phyloP scores from a whole-genome alignment of 495 filamentous ascomycete genomes.

The Penicillium subrubescens region DNA sequence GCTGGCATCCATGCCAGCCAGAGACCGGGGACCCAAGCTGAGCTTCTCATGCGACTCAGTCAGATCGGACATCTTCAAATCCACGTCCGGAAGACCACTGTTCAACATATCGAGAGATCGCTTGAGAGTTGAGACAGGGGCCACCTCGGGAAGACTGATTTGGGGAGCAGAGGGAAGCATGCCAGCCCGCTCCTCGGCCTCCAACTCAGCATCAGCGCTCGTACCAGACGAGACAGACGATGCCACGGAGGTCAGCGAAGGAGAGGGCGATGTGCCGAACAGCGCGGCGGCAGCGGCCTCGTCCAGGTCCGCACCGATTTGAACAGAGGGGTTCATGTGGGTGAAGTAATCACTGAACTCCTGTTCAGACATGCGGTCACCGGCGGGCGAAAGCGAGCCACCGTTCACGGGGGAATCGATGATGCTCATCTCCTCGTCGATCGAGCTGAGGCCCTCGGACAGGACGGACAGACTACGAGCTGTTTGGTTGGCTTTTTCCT shows the following conservation, averaged over 20 bases:
- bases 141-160: constrained; percentile 36
- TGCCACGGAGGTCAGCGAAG: constrained; percentile 48
- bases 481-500: constrained; percentile 49
- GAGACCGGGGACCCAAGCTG: constrained; percentile 42
- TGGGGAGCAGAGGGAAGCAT: constrained; percentile 31
- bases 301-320: constrained; percentile 33
- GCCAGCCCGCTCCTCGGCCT: constrained; percentile 27
- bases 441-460: constrained; percentile 37
- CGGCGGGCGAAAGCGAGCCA: constrained; percentile 36
- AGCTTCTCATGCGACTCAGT: constrained; percentile 45
- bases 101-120: constrained; percentile 50
- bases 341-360: constrained; percentile 48
- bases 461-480: constrained; percentile 37
- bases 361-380: constrained; percentile 39
- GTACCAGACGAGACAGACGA: constrained; percentile 53
- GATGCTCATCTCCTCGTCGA: constrained; percentile 37
- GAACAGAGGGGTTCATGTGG: constrained; percentile 30
- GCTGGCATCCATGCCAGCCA: constrained; percentile 42
- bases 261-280: constrained; percentile 50
- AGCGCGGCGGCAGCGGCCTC: constrained; percentile 42
- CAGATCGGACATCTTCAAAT: constrained; percentile 50
- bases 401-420: constrained; percentile 39
- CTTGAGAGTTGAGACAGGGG: constrained; percentile 43
- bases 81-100: constrained; percentile 44
- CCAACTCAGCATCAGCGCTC: constrained; percentile 38